Evolutionary conservation across 1,139 yeast genomes (phyloP).

Genomic region (Suhomyces wounanorum): DNA sequence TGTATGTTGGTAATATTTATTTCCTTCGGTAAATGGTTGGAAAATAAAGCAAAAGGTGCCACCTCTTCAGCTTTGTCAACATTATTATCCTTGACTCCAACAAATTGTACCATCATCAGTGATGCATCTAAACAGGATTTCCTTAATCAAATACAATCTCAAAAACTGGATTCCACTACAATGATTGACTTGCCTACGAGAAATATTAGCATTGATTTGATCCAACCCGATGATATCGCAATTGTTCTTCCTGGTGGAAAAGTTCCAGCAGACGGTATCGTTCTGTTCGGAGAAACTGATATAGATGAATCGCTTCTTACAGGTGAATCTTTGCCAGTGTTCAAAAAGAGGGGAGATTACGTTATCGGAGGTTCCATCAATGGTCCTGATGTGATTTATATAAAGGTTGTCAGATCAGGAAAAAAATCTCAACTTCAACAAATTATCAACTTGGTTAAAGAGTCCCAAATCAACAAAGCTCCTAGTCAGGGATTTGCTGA

Average conservation of each 20-base stretch:
- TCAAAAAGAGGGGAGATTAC: conserved; percentile 57
- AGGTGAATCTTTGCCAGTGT: conserved; percentile 82
- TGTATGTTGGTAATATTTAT: conserved; percentile 84
- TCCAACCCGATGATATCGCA: conserved; percentile 77
- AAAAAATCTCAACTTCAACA: conserved; percentile 84
- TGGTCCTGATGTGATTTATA: conserved; percentile 70
- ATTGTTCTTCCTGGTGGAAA: conserved; percentile 83
- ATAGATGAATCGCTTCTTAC: conserved; percentile 87
- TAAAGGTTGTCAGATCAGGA: conserved; percentile 71
- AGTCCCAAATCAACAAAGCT: conserved; percentile 86
- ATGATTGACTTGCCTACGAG: conserved; percentile 22
- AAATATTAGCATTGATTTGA: conserved; percentile 65
- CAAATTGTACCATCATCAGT: conserved; percentile 65
- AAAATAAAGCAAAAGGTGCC: conserved; percentile 90
- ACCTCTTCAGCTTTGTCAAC: conserved; percentile 87
- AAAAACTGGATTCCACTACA: not conserved
- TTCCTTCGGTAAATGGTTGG: conserved; percentile 86
- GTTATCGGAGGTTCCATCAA: conserved; percentile 93
- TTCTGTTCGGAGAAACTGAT: conserved; percentile 76
- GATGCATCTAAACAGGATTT: conserved; percentile 31
- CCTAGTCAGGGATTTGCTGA: conserved; percentile 93
- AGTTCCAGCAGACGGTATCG: conserved; percentile 88
- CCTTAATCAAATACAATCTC: conserved; percentile 14
- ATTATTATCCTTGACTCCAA: conserved; percentile 78
- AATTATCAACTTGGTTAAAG: conserved; percentile 81